Percentiles rank a stretch among this genome's conserved stretches.
Conservation (phyloP, 257 asterid species). For the Solanum stenotomum region DNA sequence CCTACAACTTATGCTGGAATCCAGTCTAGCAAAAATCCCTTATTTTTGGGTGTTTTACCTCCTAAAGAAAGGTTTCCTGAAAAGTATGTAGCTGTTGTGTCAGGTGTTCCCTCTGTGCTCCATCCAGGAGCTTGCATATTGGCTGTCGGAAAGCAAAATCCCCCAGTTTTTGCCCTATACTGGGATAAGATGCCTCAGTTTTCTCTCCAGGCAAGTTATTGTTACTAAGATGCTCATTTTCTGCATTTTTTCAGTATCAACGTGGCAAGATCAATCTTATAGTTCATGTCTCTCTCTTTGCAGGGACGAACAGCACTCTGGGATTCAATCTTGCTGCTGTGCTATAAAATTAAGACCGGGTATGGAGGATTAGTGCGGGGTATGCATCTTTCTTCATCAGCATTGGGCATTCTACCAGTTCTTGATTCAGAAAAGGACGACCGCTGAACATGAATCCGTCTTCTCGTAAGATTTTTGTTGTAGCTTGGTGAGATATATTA, state of each 20-base stretch:
- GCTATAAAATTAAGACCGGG: constrained; percentile 56
- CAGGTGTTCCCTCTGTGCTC: constrained; percentile 76
- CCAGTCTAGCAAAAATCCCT: constrained; percentile 85
- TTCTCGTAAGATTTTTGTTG: background rate
- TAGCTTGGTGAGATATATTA: background rate
- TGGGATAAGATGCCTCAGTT: constrained; percentile 93
- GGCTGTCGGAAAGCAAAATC: constrained; percentile 84
- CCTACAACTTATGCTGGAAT: constrained; percentile 67
- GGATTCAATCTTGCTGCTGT: constrained; percentile 77
- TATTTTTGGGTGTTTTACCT: constrained; percentile 84
- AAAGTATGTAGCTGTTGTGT: constrained; percentile 66
- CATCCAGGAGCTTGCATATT: constrained; percentile 94
- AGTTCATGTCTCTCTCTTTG: background rate
- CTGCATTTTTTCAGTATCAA: background rate
- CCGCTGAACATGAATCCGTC: constrained; percentile 13
- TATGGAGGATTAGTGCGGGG: constrained; percentile 85
- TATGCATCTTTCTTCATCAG: constrained; percentile 87
- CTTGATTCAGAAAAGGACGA: constrained; percentile 52
- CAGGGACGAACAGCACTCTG: constrained; percentile 97
- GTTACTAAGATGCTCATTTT: background rate
- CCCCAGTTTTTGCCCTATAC: constrained; percentile 72
- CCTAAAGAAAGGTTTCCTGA: constrained; percentile 92
- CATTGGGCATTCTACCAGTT: constrained; percentile 67
- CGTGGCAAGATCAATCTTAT: background rate
- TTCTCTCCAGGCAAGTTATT: constrained; percentile 75